Conservation (phyloP, 2,329 filamentous ascomycete genomes). For the Ophiostoma montium region DNA sequence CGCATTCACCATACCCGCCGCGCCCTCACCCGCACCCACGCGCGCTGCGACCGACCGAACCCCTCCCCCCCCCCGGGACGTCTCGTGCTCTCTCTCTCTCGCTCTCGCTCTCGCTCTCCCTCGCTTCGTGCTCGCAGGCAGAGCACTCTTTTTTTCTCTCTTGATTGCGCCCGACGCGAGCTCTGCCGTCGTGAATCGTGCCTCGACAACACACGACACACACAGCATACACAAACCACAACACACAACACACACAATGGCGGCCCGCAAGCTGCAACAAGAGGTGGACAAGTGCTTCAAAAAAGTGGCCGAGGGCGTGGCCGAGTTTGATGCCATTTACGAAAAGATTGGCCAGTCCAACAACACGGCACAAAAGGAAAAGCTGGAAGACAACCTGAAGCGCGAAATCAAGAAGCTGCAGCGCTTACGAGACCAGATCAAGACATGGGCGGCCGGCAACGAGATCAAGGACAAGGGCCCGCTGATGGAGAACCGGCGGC, state of each 20-base stretch:
- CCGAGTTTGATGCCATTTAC: slow-evolving; percentile 87
- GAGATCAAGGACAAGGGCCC: slow-evolving; percentile 99
- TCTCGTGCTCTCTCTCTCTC: too few species aligned
- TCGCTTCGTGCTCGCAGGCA: too few species aligned
- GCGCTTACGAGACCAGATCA: slow-evolving; percentile 93
- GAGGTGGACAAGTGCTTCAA: slow-evolving; percentile 99
- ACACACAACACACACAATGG: slow-evolving; percentile 46
- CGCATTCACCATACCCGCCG: not conserved
- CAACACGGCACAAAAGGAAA: slow-evolving; percentile 93
- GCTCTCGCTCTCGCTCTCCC: too few species aligned
- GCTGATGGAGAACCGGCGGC: slow-evolving; percentile 79
- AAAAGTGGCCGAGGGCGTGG: slow-evolving; percentile 85
- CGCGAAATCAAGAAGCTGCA: slow-evolving; percentile 99
- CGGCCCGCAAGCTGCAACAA: slow-evolving; percentile 88
- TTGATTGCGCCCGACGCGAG: too few species aligned
- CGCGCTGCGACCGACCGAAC: not conserved
- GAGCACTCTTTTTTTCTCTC: too few species aligned
- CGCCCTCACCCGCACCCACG: not conserved
- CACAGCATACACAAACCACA: not conserved
- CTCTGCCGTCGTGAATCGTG: too few species aligned
- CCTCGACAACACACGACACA: not conserved
- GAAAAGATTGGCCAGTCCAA: slow-evolving; percentile 92
- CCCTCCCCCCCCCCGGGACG: too few species aligned
- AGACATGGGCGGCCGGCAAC: slow-evolving; percentile 96
- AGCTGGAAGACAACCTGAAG: slow-evolving; percentile 94